A percentile compares a stretch with the other conserved stretches of the same genome.
phyloP scores from a whole-genome alignment of 192 early-diverging fungal species.

The Mortierella antarctica region DNA sequence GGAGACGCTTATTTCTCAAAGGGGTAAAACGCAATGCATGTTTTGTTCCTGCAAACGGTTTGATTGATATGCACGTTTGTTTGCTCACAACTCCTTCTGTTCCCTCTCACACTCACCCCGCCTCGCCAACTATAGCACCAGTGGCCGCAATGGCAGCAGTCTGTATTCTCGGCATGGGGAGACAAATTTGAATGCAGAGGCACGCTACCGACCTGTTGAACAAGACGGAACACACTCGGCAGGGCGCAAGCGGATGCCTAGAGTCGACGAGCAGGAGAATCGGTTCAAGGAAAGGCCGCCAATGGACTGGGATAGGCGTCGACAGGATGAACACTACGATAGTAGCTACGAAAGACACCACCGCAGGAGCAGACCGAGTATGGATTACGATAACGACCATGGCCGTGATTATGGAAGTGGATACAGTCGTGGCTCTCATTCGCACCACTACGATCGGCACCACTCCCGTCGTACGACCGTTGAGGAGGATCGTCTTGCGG shows the following conservation, averaged over 20 bases:
- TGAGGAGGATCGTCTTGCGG: conserved; percentile 15
- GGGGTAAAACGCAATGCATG: no score
- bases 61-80: no score
- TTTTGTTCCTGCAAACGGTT: no score
- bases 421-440: background rate
- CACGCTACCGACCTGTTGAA: conserved; percentile 16
- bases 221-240: conserved; percentile 9
- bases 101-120: background rate
- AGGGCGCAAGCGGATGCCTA: background rate
- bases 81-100: no score
- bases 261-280: background rate
- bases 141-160: background rate
- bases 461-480: background rate
- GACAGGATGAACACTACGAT: background rate
- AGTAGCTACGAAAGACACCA: background rate
- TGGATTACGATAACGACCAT: conserved; percentile 6
- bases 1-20: no score
- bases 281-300: background rate
- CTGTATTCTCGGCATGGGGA: background rate
- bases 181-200: conserved; percentile 4
- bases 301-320: conserved; percentile 1
- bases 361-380: background rate
- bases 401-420: background rate
- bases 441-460: background rate
- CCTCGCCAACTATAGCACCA: background rate